A percentile compares a stretch with the other conserved stretches of the same genome.
phyloP scores from a whole-genome alignment of 31 red algal species.

The Odonthalia washingtoniensis region DNA sequence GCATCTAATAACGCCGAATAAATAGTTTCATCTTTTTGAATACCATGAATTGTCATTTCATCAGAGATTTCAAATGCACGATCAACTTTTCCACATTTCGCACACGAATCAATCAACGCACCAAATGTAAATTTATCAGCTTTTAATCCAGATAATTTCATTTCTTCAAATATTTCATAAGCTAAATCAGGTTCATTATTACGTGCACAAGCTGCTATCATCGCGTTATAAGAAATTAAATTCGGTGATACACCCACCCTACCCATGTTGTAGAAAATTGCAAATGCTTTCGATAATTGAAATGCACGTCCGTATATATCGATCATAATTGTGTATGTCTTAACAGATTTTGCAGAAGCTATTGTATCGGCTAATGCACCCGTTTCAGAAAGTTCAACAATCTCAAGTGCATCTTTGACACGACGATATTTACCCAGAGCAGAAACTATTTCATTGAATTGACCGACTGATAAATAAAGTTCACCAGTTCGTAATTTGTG shows the following conservation, averaged over 20 bases:
- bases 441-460: conserved; percentile 57
- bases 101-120: conserved; percentile 65
- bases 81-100: conserved; percentile 61
- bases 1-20: conserved; percentile 79
- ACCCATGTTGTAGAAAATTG: conserved; percentile 71
- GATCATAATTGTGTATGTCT: conserved; percentile 78
- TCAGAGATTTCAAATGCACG: conserved; percentile 62
- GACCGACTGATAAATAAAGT: conserved; percentile 14
- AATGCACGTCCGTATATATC: conserved; percentile 69
- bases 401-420: conserved; percentile 33
- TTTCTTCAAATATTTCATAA: conserved; percentile 71
- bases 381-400: conserved; percentile 48
- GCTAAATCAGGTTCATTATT: conserved; percentile 68
- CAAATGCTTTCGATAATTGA: conserved; percentile 67
- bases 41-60: conserved; percentile 49
- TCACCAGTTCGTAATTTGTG: conserved; percentile 45
- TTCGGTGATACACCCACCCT: conserved; percentile 61
- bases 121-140: conserved; percentile 80
- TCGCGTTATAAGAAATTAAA: conserved; percentile 78
- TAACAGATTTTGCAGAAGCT: conserved; percentile 46
- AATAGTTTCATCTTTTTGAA: conserved; percentile 66
- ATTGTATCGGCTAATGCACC: conserved; percentile 16
- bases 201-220: conserved; percentile 75
- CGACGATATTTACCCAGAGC: conserved; percentile 28
- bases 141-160: conserved; percentile 56